phyloP scores from a whole-genome alignment of 1,284 basidiomycete species.

The Polyporus tsugae region DNA sequence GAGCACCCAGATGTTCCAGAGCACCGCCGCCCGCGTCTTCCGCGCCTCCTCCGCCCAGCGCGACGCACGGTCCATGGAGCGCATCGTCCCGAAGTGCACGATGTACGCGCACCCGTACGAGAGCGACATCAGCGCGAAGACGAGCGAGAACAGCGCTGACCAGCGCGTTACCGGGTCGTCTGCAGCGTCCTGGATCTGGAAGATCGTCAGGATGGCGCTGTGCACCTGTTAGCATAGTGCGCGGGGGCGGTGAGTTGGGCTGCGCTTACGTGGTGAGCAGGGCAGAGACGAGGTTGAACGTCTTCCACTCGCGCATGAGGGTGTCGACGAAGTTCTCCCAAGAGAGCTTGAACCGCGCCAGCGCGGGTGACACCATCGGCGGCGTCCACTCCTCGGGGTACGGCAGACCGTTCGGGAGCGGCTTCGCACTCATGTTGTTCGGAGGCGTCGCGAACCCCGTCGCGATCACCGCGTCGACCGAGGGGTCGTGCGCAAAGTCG shows the following conservation, averaged over 20 bases:
- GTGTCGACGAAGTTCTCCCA: constrained; percentile 80
- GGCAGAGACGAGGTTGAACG: constrained; percentile 77
- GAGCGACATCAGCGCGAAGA: constrained; percentile 76
- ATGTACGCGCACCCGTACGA: constrained; percentile 82
- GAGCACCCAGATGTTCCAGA: constrained; percentile 86
- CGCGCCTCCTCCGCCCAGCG: constrained; percentile 83
- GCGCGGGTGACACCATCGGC: constrained; percentile 62
- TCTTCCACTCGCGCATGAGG: constrained; percentile 79
- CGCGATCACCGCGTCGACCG: constrained; percentile 29
- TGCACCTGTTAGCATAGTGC: neutral
- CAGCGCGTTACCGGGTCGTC: constrained; percentile 73
- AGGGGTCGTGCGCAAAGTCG: constrained; percentile 23
- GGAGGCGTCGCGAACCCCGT: constrained; percentile 26
- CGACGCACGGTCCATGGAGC: constrained; percentile 77
- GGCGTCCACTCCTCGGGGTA: constrained; percentile 72
- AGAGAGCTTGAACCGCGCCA: constrained; percentile 71
- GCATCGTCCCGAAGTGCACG: constrained; percentile 80
- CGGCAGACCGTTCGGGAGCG: constrained; percentile 47
- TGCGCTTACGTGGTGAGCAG: constrained; percentile 69
- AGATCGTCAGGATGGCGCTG: constrained; percentile 79
- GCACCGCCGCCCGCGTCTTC: constrained; percentile 66
- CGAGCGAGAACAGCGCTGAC: constrained; percentile 69
- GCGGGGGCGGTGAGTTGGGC: neutral
- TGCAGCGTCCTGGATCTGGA: constrained; percentile 68
- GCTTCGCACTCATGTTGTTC: constrained; percentile 18